Conservation (phyloP, 345 rosid species). For the Dimocarpus longan region DNA sequence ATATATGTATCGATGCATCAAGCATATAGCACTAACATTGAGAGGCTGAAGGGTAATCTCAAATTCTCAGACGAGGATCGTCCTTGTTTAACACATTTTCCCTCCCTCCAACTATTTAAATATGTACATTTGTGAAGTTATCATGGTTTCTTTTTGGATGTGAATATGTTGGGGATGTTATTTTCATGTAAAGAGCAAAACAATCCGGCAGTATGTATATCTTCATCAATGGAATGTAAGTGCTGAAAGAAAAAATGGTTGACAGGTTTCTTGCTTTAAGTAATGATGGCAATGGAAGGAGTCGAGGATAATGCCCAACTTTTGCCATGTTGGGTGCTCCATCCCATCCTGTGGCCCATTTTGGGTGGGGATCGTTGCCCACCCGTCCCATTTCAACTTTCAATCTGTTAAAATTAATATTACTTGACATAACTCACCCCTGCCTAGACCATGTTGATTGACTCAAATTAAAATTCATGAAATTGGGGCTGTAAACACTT, state of each 20-base stretch:
- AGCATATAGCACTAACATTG: neutral
- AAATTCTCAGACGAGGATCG: neutral
- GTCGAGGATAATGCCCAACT: neutral
- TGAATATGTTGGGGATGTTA: slow-evolving; percentile 3
- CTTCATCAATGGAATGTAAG: slow-evolving; percentile 1
- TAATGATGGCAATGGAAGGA: neutral
- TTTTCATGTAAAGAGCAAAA: slow-evolving; percentile 1
- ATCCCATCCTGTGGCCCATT: too few species aligned
- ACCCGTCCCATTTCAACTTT: too few species aligned
- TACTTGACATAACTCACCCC: too few species aligned
- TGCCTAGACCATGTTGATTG: too few species aligned
- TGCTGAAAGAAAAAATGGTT: neutral
- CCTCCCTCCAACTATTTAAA: neutral
- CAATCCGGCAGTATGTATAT: neutral
- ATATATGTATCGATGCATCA: neutral
- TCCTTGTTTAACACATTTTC: neutral
- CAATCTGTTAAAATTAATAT: too few species aligned
- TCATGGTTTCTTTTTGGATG: neutral
- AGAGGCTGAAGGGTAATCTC: slow-evolving; percentile 3
- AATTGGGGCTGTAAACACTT: too few species aligned
- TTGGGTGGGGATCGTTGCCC: too few species aligned
- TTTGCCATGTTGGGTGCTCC: too few species aligned
- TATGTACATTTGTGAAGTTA: neutral
- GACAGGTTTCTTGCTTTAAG: neutral
- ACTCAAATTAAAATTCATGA: too few species aligned